phyloP scores from a whole-genome alignment of 352 stramenopile species.

The Phytophthora constricta region DNA sequence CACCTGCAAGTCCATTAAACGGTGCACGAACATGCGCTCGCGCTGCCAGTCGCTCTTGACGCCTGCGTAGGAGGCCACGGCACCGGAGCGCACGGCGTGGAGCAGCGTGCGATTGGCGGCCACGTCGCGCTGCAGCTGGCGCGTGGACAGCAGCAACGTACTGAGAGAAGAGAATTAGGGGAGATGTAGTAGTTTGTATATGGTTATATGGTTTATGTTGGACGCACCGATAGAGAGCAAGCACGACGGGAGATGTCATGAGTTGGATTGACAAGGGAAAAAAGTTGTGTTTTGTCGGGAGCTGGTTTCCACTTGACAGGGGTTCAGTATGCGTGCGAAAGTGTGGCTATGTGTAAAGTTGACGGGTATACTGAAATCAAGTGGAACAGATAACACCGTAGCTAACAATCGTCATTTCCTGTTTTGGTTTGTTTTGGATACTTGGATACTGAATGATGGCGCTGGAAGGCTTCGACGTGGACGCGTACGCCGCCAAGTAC shows the following conservation, averaged over 20 bases:
- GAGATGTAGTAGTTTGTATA: not conserved
- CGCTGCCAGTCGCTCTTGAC: conserved; percentile 79
- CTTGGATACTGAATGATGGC: too few species aligned
- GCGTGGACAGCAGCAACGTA: conserved; percentile 57
- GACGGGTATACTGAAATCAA: too few species aligned
- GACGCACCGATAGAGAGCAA: conserved; percentile 40
- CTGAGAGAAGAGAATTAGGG: conserved; percentile 27
- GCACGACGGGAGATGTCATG: conserved; percentile 34
- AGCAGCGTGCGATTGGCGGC: conserved; percentile 57
- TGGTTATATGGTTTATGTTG: too few species aligned
- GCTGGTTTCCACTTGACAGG: too few species aligned
- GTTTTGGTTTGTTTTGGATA: too few species aligned
- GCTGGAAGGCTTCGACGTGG: conserved; percentile 77
- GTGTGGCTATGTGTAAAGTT: too few species aligned
- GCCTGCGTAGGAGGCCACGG: conserved; percentile 65
- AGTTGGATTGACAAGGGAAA: not conserved
- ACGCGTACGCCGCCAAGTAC: conserved; percentile 86
- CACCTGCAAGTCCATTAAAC: conserved; percentile 57
- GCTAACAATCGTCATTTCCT: conserved; percentile 3
- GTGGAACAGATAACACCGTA: too few species aligned
- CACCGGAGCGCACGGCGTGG: conserved; percentile 69
- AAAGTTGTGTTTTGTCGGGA: too few species aligned
- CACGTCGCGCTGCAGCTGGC: conserved; percentile 63
- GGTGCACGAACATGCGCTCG: conserved; percentile 63
- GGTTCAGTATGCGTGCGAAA: too few species aligned